Percentiles rank a stretch among this genome's conserved stretches.
Conservation (phyloP, 331 rosid species). For the Dryas integrifolia region DNA sequence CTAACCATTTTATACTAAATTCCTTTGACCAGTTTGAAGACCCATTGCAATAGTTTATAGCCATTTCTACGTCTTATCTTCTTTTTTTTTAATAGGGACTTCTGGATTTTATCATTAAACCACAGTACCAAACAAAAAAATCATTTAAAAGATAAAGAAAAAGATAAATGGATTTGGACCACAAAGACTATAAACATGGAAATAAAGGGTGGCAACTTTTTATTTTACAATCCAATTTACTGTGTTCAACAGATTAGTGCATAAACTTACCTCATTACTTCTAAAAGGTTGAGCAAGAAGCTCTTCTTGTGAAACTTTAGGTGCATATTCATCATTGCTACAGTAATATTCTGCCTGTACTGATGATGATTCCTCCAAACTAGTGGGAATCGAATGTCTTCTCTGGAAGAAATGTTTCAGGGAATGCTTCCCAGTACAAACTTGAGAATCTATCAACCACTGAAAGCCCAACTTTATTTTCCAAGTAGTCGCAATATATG, state of each 20-base stretch:
- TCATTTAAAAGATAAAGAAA: background rate
- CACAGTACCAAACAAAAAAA: background rate
- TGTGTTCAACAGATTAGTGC: background rate
- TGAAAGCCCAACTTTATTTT: slow-evolving; percentile 34
- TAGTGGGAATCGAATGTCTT: slow-evolving; percentile 35
- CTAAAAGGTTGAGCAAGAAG: slow-evolving; percentile 49
- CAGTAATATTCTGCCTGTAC: slow-evolving; percentile 34
- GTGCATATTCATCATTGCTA: slow-evolving; percentile 29
- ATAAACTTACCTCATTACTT: slow-evolving; percentile 53
- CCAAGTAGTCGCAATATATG: slow-evolving; percentile 22
- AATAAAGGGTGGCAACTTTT: background rate
- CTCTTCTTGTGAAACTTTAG: slow-evolving; percentile 38
- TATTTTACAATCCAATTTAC: background rate
- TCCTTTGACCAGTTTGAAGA: background rate
- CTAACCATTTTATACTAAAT: background rate
- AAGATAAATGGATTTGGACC: background rate
- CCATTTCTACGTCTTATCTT: background rate
- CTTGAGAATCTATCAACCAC: slow-evolving; percentile 44
- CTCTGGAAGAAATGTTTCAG: slow-evolving; percentile 28
- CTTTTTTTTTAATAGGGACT: background rate
- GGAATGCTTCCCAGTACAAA: slow-evolving; percentile 32
- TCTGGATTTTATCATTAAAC: background rate
- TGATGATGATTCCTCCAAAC: slow-evolving; percentile 54
- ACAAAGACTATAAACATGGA: background rate
- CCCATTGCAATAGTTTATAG: background rate